Evolutionary conservation across 768 basidiomycete genomes (phyloP).

Genomic region (Phaeolepiota aurea): DNA sequence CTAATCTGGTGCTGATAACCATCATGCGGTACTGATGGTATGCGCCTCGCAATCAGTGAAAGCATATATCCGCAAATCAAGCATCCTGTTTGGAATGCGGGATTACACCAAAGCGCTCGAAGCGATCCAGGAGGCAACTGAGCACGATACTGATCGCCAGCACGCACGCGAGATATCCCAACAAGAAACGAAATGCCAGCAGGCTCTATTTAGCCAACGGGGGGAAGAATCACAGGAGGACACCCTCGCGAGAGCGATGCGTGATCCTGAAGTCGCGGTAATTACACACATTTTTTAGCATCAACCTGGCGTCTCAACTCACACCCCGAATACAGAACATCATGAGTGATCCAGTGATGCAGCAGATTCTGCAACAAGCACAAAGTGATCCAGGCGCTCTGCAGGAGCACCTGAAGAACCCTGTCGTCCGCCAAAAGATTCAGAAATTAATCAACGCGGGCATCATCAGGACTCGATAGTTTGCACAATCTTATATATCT

Average conservation of each 20-base stretch:
- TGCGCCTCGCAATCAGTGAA: slow-evolving; percentile 48
- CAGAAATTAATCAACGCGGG: slow-evolving; percentile 88
- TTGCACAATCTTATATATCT: too few species aligned
- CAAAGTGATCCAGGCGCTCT: slow-evolving; percentile 83
- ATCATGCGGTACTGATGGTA: slow-evolving; percentile 1
- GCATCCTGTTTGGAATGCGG: slow-evolving; percentile 82
- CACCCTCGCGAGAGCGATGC: slow-evolving; percentile 89
- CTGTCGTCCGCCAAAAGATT: slow-evolving; percentile 71
- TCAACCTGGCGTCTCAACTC: neutral
- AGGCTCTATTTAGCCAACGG: slow-evolving; percentile 71
- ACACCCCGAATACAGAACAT: slow-evolving; percentile 53
- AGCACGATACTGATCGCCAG: slow-evolving; percentile 74
- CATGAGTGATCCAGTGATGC: slow-evolving; percentile 90
- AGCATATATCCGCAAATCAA: slow-evolving; percentile 90
- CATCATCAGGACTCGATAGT: slow-evolving; percentile 80
- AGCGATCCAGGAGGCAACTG: slow-evolving; percentile 68
- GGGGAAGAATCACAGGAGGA: slow-evolving; percentile 87
- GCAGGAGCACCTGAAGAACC: slow-evolving; percentile 96
- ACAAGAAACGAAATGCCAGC: slow-evolving; percentile 73
- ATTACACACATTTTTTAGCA: slow-evolving; percentile 26
- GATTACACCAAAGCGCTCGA: slow-evolving; percentile 85
- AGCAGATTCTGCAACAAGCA: slow-evolving; percentile 90
- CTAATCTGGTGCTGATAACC: neutral
- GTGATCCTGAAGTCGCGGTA: slow-evolving; percentile 93
- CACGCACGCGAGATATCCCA: slow-evolving; percentile 78